Base-by-base conservation (phyloP, 805 yeast species). In the Yamadazyma tumulicola region DNA sequence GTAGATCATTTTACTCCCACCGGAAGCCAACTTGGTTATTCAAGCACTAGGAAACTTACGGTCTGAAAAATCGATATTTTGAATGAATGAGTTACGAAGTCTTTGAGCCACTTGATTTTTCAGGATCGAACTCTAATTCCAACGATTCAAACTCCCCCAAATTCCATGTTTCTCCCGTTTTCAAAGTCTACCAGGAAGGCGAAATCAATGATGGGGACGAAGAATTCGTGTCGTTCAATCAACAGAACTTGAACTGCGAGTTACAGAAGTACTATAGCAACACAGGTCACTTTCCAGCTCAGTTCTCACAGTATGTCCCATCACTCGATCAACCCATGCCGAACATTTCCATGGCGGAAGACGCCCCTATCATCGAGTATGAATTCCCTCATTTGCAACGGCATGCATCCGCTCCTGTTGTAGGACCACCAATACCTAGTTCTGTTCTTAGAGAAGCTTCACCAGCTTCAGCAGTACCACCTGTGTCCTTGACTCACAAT, bases 231-330 rank as follows among this genome's bases (percentile, higher is more conserved):
- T 17, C 21, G 5, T 38, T 34, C 29, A 30, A 30, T 22, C 42
- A 38, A 17, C 42, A 34, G 16, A 31, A 22, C 12, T 26, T 38
- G 20, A 34, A 32, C 26, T 15, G 22, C 8, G 42, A 34, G 20
- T 23, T 34, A 8, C 31, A 35, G 6, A 21, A 32, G 17, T 26
- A 24, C n/a, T 24, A 24, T 12, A 11, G 6, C 27, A 7, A 24
- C n/a, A 24, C n/a, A 12, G 16, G 6, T 11, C 6, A 7, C 6
- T 24, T 24, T 11, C n/a, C n/a, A n/a, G n/a, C n/a, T n/a, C n/a
- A n/a, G n/a, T n/a, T n/a, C n/a, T n/a, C n/a, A n/a, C n/a, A n/a
- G n/a, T n/a, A n/a, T n/a, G n/a, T n/a, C n/a, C n/a, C n/a, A n/a
- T n/a, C n/a, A n/a, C 23, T 21, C n/a, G 23, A 21, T n/a, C 11